phyloP scores from a whole-genome alignment of 2,329 filamentous ascomycete species.

The Harringtonia aguacate region DNA sequence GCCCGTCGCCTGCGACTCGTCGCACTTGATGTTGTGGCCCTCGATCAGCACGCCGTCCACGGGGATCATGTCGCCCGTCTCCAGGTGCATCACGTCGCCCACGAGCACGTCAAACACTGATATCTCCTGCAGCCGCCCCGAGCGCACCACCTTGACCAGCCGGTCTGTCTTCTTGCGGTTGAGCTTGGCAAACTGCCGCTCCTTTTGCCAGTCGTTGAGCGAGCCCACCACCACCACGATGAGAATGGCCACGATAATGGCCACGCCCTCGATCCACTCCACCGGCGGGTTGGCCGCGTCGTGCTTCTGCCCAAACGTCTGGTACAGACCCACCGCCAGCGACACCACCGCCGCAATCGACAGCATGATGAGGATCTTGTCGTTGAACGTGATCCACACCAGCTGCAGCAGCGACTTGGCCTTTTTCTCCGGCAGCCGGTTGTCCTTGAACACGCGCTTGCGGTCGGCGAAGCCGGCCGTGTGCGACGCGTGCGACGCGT shows the following conservation, averaged over 20 bases:
- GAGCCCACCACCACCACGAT: constrained; percentile 71
- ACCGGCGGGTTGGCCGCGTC: constrained; percentile 40
- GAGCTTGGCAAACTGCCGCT: constrained; percentile 66
- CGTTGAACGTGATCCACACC: constrained; percentile 77
- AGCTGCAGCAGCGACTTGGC: constrained; percentile 61
- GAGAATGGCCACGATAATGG: constrained; percentile 68
- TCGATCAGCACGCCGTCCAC: constrained; percentile 65
- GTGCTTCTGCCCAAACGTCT: constrained; percentile 55
- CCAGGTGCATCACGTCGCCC: constrained; percentile 62
- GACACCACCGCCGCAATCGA: constrained; percentile 63
- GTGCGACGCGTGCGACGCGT: background rate
- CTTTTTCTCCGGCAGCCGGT: constrained; percentile 63
- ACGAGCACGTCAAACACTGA: constrained; percentile 59
- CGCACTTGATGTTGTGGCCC: constrained; percentile 64
- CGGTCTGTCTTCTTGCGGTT: constrained; percentile 74
- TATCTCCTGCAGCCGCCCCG: constrained; percentile 58
- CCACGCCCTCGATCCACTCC: constrained; percentile 75
- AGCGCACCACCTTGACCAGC: constrained; percentile 59
- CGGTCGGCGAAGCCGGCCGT: constrained; percentile 38
- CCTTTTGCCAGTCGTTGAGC: constrained; percentile 71
- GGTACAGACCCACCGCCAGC: constrained; percentile 64
- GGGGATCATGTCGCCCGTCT: constrained; percentile 64
- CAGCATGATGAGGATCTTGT: constrained; percentile 67
- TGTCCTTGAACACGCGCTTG: constrained; percentile 61
- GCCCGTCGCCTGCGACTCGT: constrained; percentile 70